phyloP scores from a whole-genome alignment of 1,284 basidiomycete species.

The Volvariella volvacea region DNA sequence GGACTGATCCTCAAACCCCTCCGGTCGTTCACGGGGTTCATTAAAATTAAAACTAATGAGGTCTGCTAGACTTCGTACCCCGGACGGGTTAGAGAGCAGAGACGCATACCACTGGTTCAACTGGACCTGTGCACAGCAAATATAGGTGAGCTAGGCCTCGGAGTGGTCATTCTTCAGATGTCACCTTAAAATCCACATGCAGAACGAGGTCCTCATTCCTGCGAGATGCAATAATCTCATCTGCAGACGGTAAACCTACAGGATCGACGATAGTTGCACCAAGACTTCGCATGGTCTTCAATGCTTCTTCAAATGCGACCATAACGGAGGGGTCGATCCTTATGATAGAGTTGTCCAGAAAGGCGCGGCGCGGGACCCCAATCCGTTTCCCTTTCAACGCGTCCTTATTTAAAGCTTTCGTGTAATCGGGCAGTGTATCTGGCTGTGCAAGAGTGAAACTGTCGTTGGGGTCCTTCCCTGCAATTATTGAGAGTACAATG shows the following conservation, averaged over 20 bases:
- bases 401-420: constrained; percentile 38
- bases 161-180: no score
- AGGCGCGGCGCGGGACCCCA: constrained; percentile 49
- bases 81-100: constrained; percentile 42
- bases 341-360: constrained; percentile 35
- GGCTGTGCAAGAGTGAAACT: constrained; percentile 58
- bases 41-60: constrained; percentile 49
- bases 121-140: no score
- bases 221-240: constrained; percentile 41
- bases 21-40: constrained; percentile 40
- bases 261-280: constrained; percentile 60
- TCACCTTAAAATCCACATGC: constrained; percentile 51
- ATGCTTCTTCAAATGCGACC: constrained; percentile 41
- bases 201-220: constrained; percentile 51
- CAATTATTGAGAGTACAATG: constrained; percentile 51
- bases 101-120: constrained; percentile 39
- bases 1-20: constrained; percentile 40
- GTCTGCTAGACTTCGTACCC: constrained; percentile 46
- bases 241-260: constrained; percentile 50
- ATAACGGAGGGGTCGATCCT: constrained; percentile 37
- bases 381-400: constrained; percentile 52
- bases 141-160: no score
- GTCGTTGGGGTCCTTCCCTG: constrained; percentile 49
- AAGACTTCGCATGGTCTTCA: constrained; percentile 38
- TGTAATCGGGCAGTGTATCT: constrained; percentile 44